Evolutionary conservation across 495 filamentous ascomycete species (phyloP), one percentile per base, ranked within the genome.

Genomic region (Cercophora scortea): DNA sequence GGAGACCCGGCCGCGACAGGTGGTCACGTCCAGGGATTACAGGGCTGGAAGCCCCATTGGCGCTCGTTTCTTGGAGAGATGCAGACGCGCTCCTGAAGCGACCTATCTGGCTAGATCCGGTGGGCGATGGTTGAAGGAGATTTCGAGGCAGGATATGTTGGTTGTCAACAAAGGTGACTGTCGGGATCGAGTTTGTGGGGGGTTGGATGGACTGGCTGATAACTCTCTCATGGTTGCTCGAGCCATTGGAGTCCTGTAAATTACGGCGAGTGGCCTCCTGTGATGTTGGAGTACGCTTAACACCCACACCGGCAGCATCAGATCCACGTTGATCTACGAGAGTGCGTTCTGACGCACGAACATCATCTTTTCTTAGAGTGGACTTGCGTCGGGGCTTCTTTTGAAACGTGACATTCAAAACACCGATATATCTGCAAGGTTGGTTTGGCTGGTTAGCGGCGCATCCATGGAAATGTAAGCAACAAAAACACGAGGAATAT

Each of bases 111-210:
- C 32, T 52, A 0, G 64, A 59, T 6, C 54, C 50, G 8, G 45
- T 54, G 15, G 47, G 55, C 0, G 66, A 61, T n/a, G 73, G 68
- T 40, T 77, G 66, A 59, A 81, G 69, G 81, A 96, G 55, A 64
- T 85, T 88, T 15, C 88, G 83, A 7, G 93, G 94, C 39, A 98
- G 86, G 52, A 98, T 96, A 60, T 98, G 93, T 34, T 89, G 80
- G 60, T 98, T 98, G 60, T 97, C 90, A 52, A 90, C 91, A 54
- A 98, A 88, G 8, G 93, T 88, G 25, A 98, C 93, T 50, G 95
- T 90, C 6, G 93, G 93, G 10, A 95, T 79, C 2, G 85, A 75
- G 1, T 62, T 61, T 1, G 66, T 62, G 25, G 63, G 58, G 43
- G 65, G 62, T 25, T 74, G 62, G 17, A 80, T 80, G 13, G 84